These are phyloP conservation scores for Aspergillus arachidicola DNA, from an alignment of 2,329 filamentous ascomycete genomes.

Conservation along the genomic window DNA sequence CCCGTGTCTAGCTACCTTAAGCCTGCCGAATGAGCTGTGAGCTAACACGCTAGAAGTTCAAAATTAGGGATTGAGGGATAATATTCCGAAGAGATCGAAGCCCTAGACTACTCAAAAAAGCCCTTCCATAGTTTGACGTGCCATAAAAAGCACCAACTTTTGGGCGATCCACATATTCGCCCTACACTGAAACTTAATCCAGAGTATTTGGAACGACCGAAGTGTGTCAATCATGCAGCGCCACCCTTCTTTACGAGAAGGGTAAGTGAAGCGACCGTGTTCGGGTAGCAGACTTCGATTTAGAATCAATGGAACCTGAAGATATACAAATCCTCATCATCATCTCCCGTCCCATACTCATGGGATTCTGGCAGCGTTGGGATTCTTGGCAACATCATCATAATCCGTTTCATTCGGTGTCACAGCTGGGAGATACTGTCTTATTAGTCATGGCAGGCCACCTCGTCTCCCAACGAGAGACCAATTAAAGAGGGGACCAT, in stretches of 20 bases:
- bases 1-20: background rate
- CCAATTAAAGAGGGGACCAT: too few relatives aligned
- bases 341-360: background rate
- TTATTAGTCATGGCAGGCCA: too few relatives aligned
- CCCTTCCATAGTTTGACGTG: background rate
- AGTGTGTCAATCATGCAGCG: background rate
- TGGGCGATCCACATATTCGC: background rate
- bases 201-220: background rate
- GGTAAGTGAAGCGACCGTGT: background rate
- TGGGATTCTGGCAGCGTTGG: too few relatives aligned
- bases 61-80: too few relatives aligned
- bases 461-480: too few relatives aligned
- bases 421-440: too few relatives aligned
- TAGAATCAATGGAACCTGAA: background rate
- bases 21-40: background rate
- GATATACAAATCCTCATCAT: background rate
- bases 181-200: background rate
- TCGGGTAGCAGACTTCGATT: background rate
- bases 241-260: background rate
- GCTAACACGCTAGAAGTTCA: too few relatives aligned
- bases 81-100: too few relatives aligned
- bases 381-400: too few relatives aligned
- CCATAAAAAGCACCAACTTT: background rate
- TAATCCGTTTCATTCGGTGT: too few relatives aligned
- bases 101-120: too few relatives aligned